Base-by-base conservation (phyloP, 345 rosid species). In the Hibiscus mutabilis region DNA sequence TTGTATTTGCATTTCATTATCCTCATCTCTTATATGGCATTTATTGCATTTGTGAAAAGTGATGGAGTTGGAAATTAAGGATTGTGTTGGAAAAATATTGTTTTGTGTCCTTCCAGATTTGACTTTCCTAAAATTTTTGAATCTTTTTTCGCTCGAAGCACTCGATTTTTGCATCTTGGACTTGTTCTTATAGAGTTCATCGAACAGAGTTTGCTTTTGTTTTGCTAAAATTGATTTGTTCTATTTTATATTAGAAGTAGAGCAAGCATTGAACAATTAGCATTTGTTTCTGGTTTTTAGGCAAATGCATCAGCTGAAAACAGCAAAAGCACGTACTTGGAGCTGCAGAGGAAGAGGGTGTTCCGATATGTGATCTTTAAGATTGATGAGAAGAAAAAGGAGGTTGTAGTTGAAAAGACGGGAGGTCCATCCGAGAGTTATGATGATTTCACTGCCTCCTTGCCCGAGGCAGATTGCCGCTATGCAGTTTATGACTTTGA, bases 401-500 rank as follows among this genome's bases (percentile, higher is more conserved):
- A 86, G 74, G 90, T 88, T 3, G 79, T 83, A 19, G 90, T 88
- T 42, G 96, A 90, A 79, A 90, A 88, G 75, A 86, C 85, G 2
- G 96, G 96, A 0, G 81, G 75, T 44, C 85, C 87, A 2, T 56
- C 85, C 11, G 96, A 90, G 86, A 75, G 74, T 65, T 88, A 91
- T 8, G 92, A 86, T 8, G 94, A 91, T 80, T 87, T 88, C 85
- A 55, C 88, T 69, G 90, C 90, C 35, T 77, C 93, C 18, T 78
- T 90, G 29, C 96, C 96, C 0, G 93, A 88, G 9, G 84, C 79
- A 76, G 93, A 90, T 60, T 90, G 93, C 71, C 82, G 96, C 80
- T 90, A 90, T 80, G 90, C 93, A 67, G 86, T 90, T 19, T 90
- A 84, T 57, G 91, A 88, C 74, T 88, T 80, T 12, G 96, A 90